Conservation (phyloP, 1,139 yeast genomes). For the Yamadazyma sp. region DNA sequence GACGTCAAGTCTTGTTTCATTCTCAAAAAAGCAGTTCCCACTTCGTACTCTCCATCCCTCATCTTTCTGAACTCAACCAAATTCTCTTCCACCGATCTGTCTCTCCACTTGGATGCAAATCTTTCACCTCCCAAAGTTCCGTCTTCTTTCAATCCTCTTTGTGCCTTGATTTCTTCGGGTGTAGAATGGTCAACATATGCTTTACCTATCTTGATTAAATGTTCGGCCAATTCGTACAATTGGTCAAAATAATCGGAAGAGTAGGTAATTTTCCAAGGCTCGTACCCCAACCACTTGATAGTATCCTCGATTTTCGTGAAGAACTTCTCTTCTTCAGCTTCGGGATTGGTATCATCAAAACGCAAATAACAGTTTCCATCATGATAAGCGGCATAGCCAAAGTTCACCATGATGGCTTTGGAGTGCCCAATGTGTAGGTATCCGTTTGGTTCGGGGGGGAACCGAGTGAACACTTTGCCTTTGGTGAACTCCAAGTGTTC, state of each 20-base stretch:
- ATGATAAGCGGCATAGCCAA: constrained; percentile 86
- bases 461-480: constrained; percentile 87
- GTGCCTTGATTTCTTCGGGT: constrained; percentile 83
- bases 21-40: constrained; percentile 92
- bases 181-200: constrained; percentile 96
- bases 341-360: constrained; percentile 98
- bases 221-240: constrained; percentile 84
- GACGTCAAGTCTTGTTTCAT: constrained; percentile 94
- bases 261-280: constrained; percentile 91
- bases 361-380: constrained; percentile 88
- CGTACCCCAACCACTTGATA: constrained; percentile 90
- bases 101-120: constrained; percentile 75
- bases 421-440: constrained; percentile 96
- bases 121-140: constrained; percentile 95
- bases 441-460: constrained; percentile 99
- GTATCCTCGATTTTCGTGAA: constrained; percentile 81
- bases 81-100: constrained; percentile 68
- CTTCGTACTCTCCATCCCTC: constrained; percentile 85
- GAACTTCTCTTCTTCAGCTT: constrained; percentile 93
- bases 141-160: constrained; percentile 87
- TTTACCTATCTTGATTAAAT: constrained; percentile 61
- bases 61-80: constrained; percentile 80
- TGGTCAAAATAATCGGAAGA: constrained; percentile 94
- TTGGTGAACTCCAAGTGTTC: constrained; percentile 75
- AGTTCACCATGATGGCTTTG: constrained; percentile 95